Evolutionary conservation across 768 basidiomycete species (phyloP).

Genomic region (Clavaria fumosa): DNA sequence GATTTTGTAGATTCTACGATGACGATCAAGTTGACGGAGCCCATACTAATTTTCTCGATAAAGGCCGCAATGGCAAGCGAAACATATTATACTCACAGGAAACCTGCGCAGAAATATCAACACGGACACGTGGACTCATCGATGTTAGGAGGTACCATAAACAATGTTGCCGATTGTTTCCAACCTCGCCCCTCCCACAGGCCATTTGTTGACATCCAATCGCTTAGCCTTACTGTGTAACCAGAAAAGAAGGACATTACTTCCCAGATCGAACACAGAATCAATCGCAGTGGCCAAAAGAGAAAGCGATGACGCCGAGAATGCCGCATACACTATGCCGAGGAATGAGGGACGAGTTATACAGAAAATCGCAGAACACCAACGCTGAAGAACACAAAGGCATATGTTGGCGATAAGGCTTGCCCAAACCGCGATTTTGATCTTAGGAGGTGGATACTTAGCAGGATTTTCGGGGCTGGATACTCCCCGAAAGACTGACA

Average conservation of each 20-base stretch:
- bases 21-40: conserved; percentile 79
- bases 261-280: conserved; percentile 70
- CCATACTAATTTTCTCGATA: conserved; percentile 47
- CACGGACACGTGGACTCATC: neutral
- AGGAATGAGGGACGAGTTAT: conserved; percentile 2
- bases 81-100: conserved; percentile 22
- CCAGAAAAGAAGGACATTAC: conserved; percentile 68
- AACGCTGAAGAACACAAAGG: conserved; percentile 61
- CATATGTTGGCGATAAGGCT: conserved; percentile 65
- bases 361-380: conserved; percentile 10
- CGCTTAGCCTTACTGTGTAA: conserved; percentile 56
- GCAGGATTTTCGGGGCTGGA: neutral
- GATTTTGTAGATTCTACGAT: conserved; percentile 74
- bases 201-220: conserved; percentile 80
- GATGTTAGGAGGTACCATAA: conserved; percentile 36
- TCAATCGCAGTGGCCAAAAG: conserved; percentile 85
- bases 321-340: conserved; percentile 73
- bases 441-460: conserved; percentile 26
- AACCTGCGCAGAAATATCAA: conserved; percentile 23
- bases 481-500: conserved; percentile 24
- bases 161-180: conserved; percentile 84
- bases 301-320: conserved; percentile 70
- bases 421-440: conserved; percentile 78
- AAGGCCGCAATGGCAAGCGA: neutral
- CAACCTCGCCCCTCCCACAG: conserved; percentile 78